Base-by-base conservation (phyloP, 768 basidiomycete genomes). In the Guyanaporus albipodus region DNA sequence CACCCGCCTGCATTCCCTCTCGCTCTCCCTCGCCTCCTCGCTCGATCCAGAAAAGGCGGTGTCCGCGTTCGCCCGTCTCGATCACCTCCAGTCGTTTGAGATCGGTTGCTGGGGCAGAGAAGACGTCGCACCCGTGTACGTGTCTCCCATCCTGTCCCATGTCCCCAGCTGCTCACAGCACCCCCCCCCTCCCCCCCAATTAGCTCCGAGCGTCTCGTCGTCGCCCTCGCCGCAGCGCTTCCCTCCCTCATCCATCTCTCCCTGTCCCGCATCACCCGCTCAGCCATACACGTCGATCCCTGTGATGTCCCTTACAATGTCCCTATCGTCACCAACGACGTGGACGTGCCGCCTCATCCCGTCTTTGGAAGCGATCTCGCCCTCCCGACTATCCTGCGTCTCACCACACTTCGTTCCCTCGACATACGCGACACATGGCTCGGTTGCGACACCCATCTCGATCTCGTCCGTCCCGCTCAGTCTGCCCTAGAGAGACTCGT, bases 381-480 rank as follows among this genome's bases (percentile, higher is more conserved):
- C 17, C 75, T 88, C 2, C 84, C 85, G 2, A 79, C 77, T 11
- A 77, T 88, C 43, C 74, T 88, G 39, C 74, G 75, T 53, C 73
- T 88, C 38, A 75, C 82, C 7, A 71, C 77, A 36, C 78, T 88
- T 31, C 73, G 70, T 23, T 75, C 73, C 52, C 80, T 88, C 53
- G 73, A 73, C 34, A 78, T 88, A 56, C 76, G 75, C 46, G 84
- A 86, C 59, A 85, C 83, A 0, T 85, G 86, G 65, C 74, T 88
- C 46, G 84, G 83, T 14, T 61, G 63, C 26, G 64, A 66, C 44
- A 41, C 61, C 23, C 52, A 54, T 23, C 44, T 63, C 37, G 57
- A 54, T 3, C 21, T 49, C 24, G 46, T 42, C 12, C 27, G 2
- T 12, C 29, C 52, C 9, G 15, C 46, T 0, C 23, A 45, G 0